phyloP scores from a whole-genome alignment of 108 stramenopile species.

The Stephanodiscus triporus region DNA sequence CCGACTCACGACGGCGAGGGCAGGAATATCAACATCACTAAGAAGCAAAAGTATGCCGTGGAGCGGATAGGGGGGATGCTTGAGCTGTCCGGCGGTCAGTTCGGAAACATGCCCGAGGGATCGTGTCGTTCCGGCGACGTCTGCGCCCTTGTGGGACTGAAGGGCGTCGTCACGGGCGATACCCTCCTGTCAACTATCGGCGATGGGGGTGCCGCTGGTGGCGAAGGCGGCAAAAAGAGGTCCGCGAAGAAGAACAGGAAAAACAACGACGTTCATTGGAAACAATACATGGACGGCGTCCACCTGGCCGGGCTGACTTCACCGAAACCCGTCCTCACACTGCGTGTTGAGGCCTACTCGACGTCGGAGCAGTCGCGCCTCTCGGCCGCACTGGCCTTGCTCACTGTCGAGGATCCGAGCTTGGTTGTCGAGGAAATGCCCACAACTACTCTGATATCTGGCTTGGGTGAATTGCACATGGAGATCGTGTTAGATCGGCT shows the following conservation, averaged over 20 bases:
- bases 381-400: constrained; percentile 63
- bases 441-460: constrained; percentile 75
- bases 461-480: constrained; percentile 88
- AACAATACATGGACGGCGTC: constrained; percentile 54
- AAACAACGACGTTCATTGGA: constrained; percentile 37
- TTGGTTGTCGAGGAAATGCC: constrained; percentile 83
- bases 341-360: constrained; percentile 76
- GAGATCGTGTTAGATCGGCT: constrained; percentile 85
- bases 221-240: constrained; percentile 13
- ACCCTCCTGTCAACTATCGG: constrained; percentile 69
- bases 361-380: constrained; percentile 68
- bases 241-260: constrained; percentile 47
- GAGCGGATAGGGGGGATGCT: constrained; percentile 86
- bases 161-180: constrained; percentile 85
- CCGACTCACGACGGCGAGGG: constrained; percentile 49
- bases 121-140: constrained; percentile 77
- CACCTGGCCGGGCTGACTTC: constrained; percentile 77
- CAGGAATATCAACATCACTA: constrained; percentile 12
- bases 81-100: constrained; percentile 82
- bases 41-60: constrained; percentile 46
- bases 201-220: constrained; percentile 4
- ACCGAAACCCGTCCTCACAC: constrained; percentile 89
- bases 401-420: constrained; percentile 87
- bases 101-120: constrained; percentile 77
- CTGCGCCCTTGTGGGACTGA: constrained; percentile 87